phyloP scores from a whole-genome alignment of 179 eudicot species.

The Silene vulgaris region DNA sequence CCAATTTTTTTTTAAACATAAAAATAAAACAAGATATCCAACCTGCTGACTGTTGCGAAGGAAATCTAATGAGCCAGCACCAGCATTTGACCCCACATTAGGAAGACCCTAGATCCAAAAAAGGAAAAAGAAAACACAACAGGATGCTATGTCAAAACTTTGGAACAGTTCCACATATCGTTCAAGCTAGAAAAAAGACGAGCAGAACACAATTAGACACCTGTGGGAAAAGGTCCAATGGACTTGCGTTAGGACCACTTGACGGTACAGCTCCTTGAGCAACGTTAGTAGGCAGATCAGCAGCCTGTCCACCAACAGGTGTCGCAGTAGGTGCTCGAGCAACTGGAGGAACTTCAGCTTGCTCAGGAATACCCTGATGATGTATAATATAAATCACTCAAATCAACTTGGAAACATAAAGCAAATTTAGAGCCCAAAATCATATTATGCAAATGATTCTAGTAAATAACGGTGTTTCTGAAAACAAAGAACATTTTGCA shows the following conservation, averaged over 20 bases:
- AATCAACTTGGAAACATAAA: background rate
- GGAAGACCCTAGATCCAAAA: conserved; percentile 63
- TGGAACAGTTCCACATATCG: background rate
- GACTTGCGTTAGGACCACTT: conserved; percentile 80
- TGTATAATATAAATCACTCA: conserved; percentile 8
- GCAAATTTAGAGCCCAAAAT: background rate
- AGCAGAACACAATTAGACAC: conserved; percentile 27
- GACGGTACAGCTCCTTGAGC: conserved; percentile 54
- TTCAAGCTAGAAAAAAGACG: background rate
- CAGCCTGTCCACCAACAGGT: conserved; percentile 37
- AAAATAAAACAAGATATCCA: conserved; percentile 5
- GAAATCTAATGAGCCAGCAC: conserved; percentile 76
- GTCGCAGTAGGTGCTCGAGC: conserved; percentile 47
- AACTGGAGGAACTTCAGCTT: conserved; percentile 71
- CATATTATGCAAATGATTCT: background rate
- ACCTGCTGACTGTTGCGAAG: conserved; percentile 88
- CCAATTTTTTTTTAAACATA: no score
- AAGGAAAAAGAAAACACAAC: background rate
- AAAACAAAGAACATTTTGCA: background rate
- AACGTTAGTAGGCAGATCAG: conserved; percentile 45
- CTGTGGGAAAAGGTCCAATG: conserved; percentile 91
- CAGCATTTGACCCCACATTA: conserved; percentile 69
- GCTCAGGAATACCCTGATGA: conserved; percentile 77
- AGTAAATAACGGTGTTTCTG: background rate
- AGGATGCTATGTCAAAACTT: background rate